These are phyloP conservation scores for Melocanna baccifera DNA, from an alignment of 176 grass and related monocot species.

Conservation along the genomic window DNA sequence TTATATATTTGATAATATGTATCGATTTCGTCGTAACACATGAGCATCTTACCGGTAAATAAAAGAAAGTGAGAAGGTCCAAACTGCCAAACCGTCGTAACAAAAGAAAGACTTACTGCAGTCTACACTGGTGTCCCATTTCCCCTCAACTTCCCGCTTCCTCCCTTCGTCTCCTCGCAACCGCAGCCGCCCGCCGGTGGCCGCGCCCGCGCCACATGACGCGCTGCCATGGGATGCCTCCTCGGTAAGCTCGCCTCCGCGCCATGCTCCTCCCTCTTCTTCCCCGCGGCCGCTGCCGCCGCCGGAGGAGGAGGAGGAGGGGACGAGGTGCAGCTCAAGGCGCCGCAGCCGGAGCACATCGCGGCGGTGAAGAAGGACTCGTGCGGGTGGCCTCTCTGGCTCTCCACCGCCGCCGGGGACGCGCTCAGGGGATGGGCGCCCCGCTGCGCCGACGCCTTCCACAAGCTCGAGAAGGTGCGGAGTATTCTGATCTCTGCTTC, in stretches of 20 bases:
- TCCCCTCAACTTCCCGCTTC: constrained; percentile 32
- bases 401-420: constrained; percentile 67
- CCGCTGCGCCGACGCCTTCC: constrained; percentile 81
- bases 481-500: not conserved
- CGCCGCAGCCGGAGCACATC: constrained; percentile 45
- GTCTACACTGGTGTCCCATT: constrained; percentile 3
- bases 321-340: constrained; percentile 36
- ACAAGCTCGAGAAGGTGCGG: constrained; percentile 86
- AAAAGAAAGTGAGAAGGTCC: not conserved
- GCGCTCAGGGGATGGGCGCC: constrained; percentile 70
- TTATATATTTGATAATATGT: too few species aligned
- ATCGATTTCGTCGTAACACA: too few species aligned
- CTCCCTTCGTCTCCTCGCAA: constrained; percentile 20
- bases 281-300: not conserved
- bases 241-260: constrained; percentile 62
- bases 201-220: constrained; percentile 38
- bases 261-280: constrained; percentile 54
- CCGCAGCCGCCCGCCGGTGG: constrained; percentile 9
- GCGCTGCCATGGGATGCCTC: constrained; percentile 71
- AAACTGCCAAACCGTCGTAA: constrained; percentile 31
- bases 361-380: constrained; percentile 44
- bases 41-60: too few species aligned
- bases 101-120: not conserved
- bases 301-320: not conserved
- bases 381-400: constrained; percentile 85